These are phyloP conservation scores for Pseudophaeomoniella oleicola DNA, from an alignment of 2,329 filamentous ascomycete genomes.

Conservation along the genomic window DNA sequence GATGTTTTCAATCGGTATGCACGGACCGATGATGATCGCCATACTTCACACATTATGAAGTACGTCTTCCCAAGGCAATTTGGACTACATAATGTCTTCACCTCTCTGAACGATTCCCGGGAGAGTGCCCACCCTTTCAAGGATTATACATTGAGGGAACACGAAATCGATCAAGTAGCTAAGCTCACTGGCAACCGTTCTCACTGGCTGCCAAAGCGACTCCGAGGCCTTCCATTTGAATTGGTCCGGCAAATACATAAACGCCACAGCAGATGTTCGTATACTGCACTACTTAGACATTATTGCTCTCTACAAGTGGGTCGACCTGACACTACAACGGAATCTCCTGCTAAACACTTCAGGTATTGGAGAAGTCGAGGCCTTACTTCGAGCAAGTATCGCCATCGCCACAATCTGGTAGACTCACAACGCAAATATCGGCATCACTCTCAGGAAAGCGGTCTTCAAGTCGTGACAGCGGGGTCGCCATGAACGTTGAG, in stretches of 20 bases:
- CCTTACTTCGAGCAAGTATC: no score
- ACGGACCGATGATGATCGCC: constrained; percentile 28
- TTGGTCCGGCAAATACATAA: constrained; percentile 56
- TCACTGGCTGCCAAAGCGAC: constrained; percentile 25
- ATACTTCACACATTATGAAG: constrained; percentile 64
- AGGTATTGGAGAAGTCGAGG: no score
- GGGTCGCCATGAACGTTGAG: no score
- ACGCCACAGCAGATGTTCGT: constrained; percentile 61
- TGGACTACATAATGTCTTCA: constrained; percentile 83
- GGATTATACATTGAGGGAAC: constrained; percentile 74
- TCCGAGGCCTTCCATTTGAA: constrained; percentile 46
- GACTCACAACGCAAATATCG: no score
- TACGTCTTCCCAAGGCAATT: constrained; percentile 92
- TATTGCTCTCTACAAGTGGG: constrained; percentile 50
- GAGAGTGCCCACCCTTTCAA: constrained; percentile 62
- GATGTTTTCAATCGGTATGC: constrained; percentile 67
- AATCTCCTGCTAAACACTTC: no score
- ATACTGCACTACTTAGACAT: constrained; percentile 60
- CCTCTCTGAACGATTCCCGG: constrained; percentile 45
- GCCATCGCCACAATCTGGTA: no score
- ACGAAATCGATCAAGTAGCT: constrained; percentile 46
- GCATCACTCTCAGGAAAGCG: no score
- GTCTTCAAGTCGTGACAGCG: no score
- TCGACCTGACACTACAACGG: no score
- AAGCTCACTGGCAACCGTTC: not conserved